Evolutionary conservation across 306 rosid genomes (phyloP), one percentile per base, ranked within the genome.

Genomic region (Prunus mongolica): DNA sequence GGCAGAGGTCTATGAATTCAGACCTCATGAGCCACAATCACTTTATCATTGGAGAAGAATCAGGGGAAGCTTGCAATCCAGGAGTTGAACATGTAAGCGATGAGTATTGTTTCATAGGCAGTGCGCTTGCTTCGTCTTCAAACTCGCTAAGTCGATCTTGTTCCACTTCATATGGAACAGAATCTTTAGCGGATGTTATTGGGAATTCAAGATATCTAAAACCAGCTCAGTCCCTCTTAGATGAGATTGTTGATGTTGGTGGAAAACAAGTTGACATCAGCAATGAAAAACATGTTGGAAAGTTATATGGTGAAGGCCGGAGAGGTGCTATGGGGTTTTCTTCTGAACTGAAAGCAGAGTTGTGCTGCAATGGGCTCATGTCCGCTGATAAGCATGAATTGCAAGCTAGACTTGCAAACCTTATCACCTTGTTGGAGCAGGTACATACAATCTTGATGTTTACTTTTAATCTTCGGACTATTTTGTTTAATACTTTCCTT

Each of bases 391-490:
- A 85, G 68, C 89, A 85, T 45, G 92, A 90, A 78, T 76, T 78
- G n/a, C 93, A 92, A 64, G 55, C 80, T 70, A 87, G 81, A 79
- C 83, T 92, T 72, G 77, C 87, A 64, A 88, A 81, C 82, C 83
- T 92, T 77, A 84, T 92, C 72, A 27, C 87, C 66, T 80, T 92
- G 78, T 73, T 90, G 79, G 93, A 92, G 58, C 89, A 88, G 93
- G 97, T 90, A 62, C 28, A 25, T 78, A 12, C 24, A 28, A 44
- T 46, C 28, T 65, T 82, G 67, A 67, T 72, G 62, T 1, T 57
- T 38, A 14, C 9, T 55, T 13, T 44, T 63, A 20, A 63, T 56
- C 9, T 75, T 78, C 18, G 58, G 61, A 7, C 8, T 75, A 16
- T 28, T 54, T 22, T 65, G 32, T 14, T 28, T 19, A 13, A 24